Evolutionary conservation across 1,284 basidiomycete genomes (phyloP).

Genomic region (Boletellus deceptivus): DNA sequence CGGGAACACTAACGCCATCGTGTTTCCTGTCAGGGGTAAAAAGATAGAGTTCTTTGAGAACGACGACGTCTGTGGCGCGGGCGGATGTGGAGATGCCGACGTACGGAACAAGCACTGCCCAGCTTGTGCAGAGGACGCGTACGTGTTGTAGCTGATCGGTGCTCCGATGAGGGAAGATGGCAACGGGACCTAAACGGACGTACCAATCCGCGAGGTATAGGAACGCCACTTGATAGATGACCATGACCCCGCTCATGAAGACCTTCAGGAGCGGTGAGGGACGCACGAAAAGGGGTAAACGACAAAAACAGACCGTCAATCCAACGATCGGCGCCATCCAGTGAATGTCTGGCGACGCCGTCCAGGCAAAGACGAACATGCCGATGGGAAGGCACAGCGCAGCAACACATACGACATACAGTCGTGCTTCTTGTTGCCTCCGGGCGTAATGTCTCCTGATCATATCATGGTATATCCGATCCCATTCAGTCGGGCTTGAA

Average conservation of each 20-base stretch:
- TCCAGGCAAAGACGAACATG: constrained; percentile 53
- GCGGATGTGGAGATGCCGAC: constrained; percentile 16
- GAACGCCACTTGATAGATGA: constrained; percentile 64
- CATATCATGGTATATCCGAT: constrained; percentile 1
- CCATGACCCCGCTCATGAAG: constrained; percentile 54
- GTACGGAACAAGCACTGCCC: constrained; percentile 69
- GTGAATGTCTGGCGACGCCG: constrained; percentile 25
- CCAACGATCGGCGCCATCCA: constrained; percentile 47
- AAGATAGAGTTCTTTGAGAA: too few species aligned
- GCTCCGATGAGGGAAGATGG: neutral
- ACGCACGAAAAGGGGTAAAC: neutral
- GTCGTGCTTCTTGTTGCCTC: constrained; percentile 59
- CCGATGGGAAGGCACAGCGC: constrained; percentile 52
- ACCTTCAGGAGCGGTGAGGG: constrained; percentile 36
- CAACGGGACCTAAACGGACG: constrained; percentile 12
- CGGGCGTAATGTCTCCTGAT: constrained; percentile 29
- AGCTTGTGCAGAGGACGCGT: constrained; percentile 74
- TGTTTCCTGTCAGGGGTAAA: constrained; percentile 45
- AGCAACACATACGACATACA: constrained; percentile 54
- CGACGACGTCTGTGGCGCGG: too few species aligned
- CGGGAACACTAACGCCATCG: constrained; percentile 58
- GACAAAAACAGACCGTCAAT: constrained; percentile 33
- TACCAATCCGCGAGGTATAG: constrained; percentile 73
- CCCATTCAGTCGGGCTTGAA: neutral
- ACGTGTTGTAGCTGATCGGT: constrained; percentile 57